Conservation (phyloP, 371 early-diverging fungal species). For the Catenaria anguillulae region DNA sequence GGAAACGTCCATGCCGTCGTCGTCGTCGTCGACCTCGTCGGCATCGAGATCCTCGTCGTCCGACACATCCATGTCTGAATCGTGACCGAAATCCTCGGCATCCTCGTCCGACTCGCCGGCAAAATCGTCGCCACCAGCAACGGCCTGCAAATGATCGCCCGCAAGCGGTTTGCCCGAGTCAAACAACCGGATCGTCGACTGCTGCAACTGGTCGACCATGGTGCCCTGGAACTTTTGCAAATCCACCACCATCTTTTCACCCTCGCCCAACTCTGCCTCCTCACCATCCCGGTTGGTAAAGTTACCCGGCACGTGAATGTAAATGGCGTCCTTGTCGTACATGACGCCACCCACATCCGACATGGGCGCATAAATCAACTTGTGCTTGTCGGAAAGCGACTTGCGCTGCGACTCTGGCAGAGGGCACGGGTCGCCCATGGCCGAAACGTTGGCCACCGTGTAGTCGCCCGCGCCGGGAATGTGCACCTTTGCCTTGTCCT, state of each 20-base stretch:
- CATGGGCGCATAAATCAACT: conserved; percentile 96
- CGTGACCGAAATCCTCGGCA: neutral
- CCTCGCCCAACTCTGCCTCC: conserved; percentile 35
- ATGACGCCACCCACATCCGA: conserved; percentile 92
- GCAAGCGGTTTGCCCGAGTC: conserved; percentile 52
- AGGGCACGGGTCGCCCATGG: conserved; percentile 84
- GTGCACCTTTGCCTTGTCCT: conserved; percentile 63
- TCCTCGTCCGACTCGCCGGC: conserved; percentile 12
- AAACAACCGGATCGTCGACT: conserved; percentile 68
- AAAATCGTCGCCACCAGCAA: conserved; percentile 18
- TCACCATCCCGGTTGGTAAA: conserved; percentile 45
- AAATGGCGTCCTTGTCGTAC: conserved; percentile 97
- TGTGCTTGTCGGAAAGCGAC: conserved; percentile 75
- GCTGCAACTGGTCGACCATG: conserved; percentile 56
- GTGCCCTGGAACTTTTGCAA: conserved; percentile 71
- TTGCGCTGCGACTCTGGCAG: conserved; percentile 82
- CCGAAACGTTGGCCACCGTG: conserved; percentile 50
- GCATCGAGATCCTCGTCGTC: conserved; percentile 22
- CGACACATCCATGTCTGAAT: conserved; percentile 8
- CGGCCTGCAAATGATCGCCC: conserved; percentile 25
- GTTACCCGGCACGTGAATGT: conserved; percentile 82
- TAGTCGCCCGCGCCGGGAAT: conserved; percentile 93
- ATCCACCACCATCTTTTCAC: conserved; percentile 81
- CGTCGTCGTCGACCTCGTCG: conserved; percentile 10
- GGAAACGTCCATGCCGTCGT: conserved; percentile 16